A percentile compares a stretch with the other conserved stretches of the same genome.
Evolutionary conservation across 306 rosid species (phyloP).

Genomic region (Fragaria ananassa): DNA sequence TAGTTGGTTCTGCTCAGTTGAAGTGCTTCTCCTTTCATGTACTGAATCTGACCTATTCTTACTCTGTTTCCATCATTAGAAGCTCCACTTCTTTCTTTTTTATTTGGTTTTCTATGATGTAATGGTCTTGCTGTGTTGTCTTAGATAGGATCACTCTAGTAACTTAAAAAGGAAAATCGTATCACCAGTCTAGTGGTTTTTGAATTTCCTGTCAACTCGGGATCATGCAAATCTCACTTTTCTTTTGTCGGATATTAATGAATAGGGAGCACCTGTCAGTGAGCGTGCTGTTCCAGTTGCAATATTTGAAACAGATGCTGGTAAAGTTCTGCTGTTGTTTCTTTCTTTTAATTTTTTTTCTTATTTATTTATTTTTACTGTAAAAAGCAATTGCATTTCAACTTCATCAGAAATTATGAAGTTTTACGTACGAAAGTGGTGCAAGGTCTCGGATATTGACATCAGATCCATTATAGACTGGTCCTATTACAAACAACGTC

Average conservation of each 20-base stretch:
- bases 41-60: not conserved
- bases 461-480: slow-evolving; percentile 92
- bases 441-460: slow-evolving; percentile 88
- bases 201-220: not conserved
- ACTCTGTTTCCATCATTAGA: not conserved
- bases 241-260: slow-evolving; percentile 11
- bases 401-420: slow-evolving; percentile 76
- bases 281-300: slow-evolving; percentile 99
- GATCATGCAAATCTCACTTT: not conserved
- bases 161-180: not conserved
- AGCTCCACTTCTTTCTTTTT: not conserved
- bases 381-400: slow-evolving; percentile 23
- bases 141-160: not conserved
- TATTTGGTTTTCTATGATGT: not conserved
- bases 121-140: not conserved
- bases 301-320: slow-evolving; percentile 90
- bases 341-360: slow-evolving; percentile 21
- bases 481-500: slow-evolving; percentile 97
- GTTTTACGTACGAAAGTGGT: slow-evolving; percentile 92
- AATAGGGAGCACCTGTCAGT: slow-evolving; percentile 95
- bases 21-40: not conserved
- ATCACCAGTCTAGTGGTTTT: not conserved
- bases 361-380: slow-evolving; percentile 13
- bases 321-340: slow-evolving; percentile 39
- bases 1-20: not conserved